A percentile compares a stretch with the other conserved stretches of the same genome.
Conservation (phyloP, 192 early-diverging fungal species). For the Coemansia brasiliensis region DNA sequence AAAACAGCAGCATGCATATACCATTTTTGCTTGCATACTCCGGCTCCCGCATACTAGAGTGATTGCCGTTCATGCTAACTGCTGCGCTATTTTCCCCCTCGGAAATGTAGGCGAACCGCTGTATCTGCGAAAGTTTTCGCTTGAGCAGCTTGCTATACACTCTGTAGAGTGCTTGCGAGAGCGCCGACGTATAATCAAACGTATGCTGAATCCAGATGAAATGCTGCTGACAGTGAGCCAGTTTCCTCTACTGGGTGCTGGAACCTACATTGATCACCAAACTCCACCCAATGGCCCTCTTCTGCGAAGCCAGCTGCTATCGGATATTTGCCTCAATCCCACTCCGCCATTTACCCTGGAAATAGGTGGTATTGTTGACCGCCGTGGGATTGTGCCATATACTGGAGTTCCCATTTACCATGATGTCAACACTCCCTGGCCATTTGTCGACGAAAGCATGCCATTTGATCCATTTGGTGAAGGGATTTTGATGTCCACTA, state of each 20-base stretch:
- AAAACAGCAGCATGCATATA: too few species aligned
- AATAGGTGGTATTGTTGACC: conserved; percentile 85
- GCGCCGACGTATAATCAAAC: conserved; percentile 69
- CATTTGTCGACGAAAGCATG: conserved; percentile 75
- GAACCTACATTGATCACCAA: conserved; percentile 67
- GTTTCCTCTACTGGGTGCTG: conserved; percentile 86
- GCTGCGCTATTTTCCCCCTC: background rate
- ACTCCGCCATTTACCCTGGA: conserved; percentile 87
- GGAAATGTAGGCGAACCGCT: conserved; percentile 41
- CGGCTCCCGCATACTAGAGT: too few species aligned
- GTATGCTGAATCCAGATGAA: conserved; percentile 70
- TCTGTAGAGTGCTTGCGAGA: conserved; percentile 19
- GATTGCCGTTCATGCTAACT: too few species aligned
- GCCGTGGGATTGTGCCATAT: conserved; percentile 87
- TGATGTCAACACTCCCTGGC: conserved; percentile 83
- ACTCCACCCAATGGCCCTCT: conserved; percentile 62
- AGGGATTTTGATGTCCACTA: background rate
- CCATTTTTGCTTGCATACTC: too few species aligned
- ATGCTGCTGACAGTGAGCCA: conserved; percentile 80
- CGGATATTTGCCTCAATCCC: conserved; percentile 89
- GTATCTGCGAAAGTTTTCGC: conserved; percentile 31
- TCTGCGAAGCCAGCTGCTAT: conserved; percentile 81
- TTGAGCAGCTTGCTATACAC: conserved; percentile 36
- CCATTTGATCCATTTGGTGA: conserved; percentile 22
- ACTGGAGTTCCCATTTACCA: conserved; percentile 93